Base-by-base conservation (phyloP, 2,329 filamentous ascomycete species). In the Calonectria naviculata region DNA sequence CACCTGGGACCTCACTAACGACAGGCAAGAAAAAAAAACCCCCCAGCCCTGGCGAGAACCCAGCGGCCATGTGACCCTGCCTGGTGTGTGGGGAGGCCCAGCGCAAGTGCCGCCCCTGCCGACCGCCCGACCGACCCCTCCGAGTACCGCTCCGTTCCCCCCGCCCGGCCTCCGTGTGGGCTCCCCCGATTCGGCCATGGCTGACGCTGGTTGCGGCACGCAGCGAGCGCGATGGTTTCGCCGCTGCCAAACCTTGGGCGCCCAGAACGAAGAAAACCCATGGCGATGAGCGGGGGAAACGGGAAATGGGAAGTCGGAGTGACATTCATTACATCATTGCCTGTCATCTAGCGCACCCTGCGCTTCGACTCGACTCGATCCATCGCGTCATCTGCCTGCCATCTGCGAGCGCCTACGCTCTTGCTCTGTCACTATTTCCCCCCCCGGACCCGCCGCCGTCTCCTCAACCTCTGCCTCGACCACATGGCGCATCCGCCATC, bases 381-480 rank as follows among this genome's bases (percentile, higher is more conserved):
- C 42, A 52, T 66, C 52, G 42, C 67, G 44, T 66, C 54, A 65
- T 52, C 60, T 61, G 58, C 41, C 66, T 49, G 52, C 52, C 52
- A 31, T 58, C n/a, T 21, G 31, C 52, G 28, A 41, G 19, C 28
- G 24, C 21, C 36, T 17, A 31, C 26, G 26, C 47, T 52, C 47
- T 47, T 46, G 31, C 38, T 21, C 44, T 64, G 34, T 19, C 28
- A 65, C 68, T 52, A 29, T 56, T 66, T 31, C 31, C 41, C 13
- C 38, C 13, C 28, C 38, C 56, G 54, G 72, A 34, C 41, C 41
- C 67, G 56, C 34, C 65, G 63, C 61, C 71, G 24, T 34, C 64
- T 65, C 71, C 66, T 71, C 63, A 44, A 63, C 76, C 76, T 78
- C 73, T 78, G 29, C 71, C 69, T 73, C 63, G 69, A 73, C 74